Base-by-base conservation (phyloP, 768 basidiomycete genomes). In the Rhizopogon vinicolor region DNA sequence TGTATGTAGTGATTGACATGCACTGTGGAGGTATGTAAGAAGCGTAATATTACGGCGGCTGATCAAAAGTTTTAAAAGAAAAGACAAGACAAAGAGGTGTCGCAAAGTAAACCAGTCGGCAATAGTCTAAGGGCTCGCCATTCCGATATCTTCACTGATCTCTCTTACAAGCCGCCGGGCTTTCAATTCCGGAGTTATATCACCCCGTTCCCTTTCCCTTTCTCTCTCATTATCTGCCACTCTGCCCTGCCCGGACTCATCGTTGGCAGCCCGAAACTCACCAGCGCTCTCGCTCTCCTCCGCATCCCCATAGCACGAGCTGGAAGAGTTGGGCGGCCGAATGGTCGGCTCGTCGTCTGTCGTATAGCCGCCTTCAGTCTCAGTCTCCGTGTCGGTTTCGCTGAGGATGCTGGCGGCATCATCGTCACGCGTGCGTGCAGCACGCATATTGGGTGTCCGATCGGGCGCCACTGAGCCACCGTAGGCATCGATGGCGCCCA, bases 261-360 rank as follows among this genome's bases (percentile, higher is more conserved):
- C 58, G 4, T 41, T 58, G 29, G 62, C 55, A 1, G 61, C 59
- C 51, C 60, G 58, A 51, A 68, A 68, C 28, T 67, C 62, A 3
- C 67, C 70, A 45, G 71, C 69, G 22, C 63, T 56, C 28, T 69
- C 66, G 1, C 64, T 58, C 39, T 74, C 75, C 28, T 71, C 69
- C n/a, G 61, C 67, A 55, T 76, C 76, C 41, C 69, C 70, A 41
- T 68, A 71, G 31, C 66, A 76, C 3, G 73, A 75, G 13, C 68
- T 68, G 19, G 67, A 67, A 10, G 77, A 78, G 52, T 72, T 69
- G 5, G 69, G 67, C 10, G 82, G 82, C 29, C 86, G 78, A 58
- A 90, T 87, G n/a, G 87, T 90, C n/a, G 88, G 87, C 66, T 90
- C 87, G 57, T 90, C 87, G 56, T 89, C 88, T 22, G 87, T 89